Conservation (phyloP, 768 basidiomycete genomes). For the Serendipita sp. region DNA sequence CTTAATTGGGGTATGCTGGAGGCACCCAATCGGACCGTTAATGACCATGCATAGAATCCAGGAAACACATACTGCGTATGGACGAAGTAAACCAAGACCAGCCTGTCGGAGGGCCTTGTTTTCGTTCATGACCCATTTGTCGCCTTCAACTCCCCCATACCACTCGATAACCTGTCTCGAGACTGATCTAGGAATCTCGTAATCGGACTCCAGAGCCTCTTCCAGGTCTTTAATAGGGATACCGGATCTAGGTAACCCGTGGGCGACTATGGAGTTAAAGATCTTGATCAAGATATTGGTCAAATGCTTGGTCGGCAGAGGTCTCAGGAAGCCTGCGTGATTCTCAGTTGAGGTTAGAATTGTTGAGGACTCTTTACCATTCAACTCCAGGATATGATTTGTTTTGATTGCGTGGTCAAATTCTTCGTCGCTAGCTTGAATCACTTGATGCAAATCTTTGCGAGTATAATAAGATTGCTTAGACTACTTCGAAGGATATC, state of each 20-base stretch:
- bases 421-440: slow-evolving; percentile 76
- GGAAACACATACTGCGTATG: slow-evolving; percentile 31
- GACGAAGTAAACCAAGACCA: slow-evolving; percentile 57
- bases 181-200: slow-evolving; percentile 49
- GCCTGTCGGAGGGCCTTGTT: slow-evolving; percentile 50
- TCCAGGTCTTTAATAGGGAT: slow-evolving; percentile 37
- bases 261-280: slow-evolving; percentile 58
- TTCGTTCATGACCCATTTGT: slow-evolving; percentile 52
- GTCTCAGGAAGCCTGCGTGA: slow-evolving; percentile 47
- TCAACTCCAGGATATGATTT: slow-evolving; percentile 55
- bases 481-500: neutral
- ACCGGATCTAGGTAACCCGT: slow-evolving; percentile 31
- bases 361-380: slow-evolving; percentile 29
- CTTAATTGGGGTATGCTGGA: slow-evolving; percentile 42
- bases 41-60: neutral
- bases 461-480: slow-evolving; percentile 34
- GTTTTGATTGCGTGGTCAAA: slow-evolving; percentile 45
- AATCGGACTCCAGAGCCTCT: slow-evolving; percentile 47
- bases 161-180: slow-evolving; percentile 59
- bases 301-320: slow-evolving; percentile 52
- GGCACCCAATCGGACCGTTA: neutral
- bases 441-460: slow-evolving; percentile 39
- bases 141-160: slow-evolving; percentile 50
- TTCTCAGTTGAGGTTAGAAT: neutral
- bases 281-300: slow-evolving; percentile 55